These are phyloP conservation scores for Gypsophila paniculata DNA, from an alignment of 179 eudicot species.

Conservation along the genomic window DNA sequence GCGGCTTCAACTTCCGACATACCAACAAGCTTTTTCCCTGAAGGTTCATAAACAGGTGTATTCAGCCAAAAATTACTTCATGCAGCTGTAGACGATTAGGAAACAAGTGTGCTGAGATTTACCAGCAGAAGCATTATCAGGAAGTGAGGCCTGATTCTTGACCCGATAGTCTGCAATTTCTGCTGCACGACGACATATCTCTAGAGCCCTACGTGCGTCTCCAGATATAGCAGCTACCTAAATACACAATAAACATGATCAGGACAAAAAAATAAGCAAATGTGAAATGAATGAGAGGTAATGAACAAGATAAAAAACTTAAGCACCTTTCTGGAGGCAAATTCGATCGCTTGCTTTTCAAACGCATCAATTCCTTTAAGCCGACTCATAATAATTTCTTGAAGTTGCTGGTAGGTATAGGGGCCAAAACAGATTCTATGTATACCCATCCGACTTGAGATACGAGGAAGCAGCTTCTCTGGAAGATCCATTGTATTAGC, in stretches of 20 bases:
- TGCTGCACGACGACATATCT: slow-evolving; percentile 97
- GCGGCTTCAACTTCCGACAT: slow-evolving; percentile 92
- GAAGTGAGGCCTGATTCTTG: slow-evolving; percentile 41
- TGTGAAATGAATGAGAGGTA: too few species aligned
- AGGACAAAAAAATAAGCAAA: not conserved
- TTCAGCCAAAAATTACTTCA: not conserved
- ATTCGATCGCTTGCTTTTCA: slow-evolving; percentile 91
- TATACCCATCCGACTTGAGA: slow-evolving; percentile 95
- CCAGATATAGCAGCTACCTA: slow-evolving; percentile 99
- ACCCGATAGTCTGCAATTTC: slow-evolving; percentile 78
- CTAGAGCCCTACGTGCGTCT: slow-evolving; percentile 96
- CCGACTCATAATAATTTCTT: slow-evolving; percentile 83
- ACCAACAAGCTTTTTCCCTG: slow-evolving; percentile 68
- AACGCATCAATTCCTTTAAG: slow-evolving; percentile 90
- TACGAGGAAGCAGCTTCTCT: slow-evolving; percentile 95
- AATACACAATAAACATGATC: slow-evolving; percentile 9
- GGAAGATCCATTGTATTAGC: slow-evolving; percentile 99
- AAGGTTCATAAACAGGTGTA: slow-evolving; percentile 16
- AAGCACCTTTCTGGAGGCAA: slow-evolving; percentile 90
- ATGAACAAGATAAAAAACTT: too few species aligned
- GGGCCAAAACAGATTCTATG: slow-evolving; percentile 94
- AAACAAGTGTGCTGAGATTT: too few species aligned
- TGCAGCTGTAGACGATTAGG: not conserved
- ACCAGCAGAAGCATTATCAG: slow-evolving; percentile 46
- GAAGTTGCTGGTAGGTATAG: slow-evolving; percentile 84